These are phyloP conservation scores for Candida sanyiensis DNA, from an alignment of 805 yeast species.

Conservation along the genomic window DNA sequence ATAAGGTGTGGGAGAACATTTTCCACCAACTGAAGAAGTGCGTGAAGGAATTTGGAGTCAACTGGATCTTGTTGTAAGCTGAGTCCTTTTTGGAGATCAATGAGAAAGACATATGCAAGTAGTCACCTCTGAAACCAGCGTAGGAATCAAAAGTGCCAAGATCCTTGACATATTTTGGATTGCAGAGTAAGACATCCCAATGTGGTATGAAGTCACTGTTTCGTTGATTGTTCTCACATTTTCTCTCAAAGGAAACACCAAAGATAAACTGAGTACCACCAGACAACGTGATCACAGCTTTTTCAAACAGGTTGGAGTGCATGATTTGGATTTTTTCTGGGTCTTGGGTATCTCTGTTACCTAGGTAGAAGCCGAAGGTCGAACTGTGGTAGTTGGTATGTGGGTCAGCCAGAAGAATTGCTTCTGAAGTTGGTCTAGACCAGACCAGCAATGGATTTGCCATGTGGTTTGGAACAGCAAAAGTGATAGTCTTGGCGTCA, in stretches of 20 bases:
- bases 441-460: constrained; percentile 50
- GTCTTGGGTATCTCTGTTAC: constrained; percentile 20
- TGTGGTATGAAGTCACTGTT: constrained; percentile 51
- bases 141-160: constrained; percentile 67
- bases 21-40: constrained; percentile 85
- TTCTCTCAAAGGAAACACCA: constrained; percentile 54
- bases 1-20: constrained; percentile 75
- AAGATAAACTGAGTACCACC: constrained; percentile 57
- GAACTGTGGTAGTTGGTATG: constrained; percentile 37
- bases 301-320: constrained; percentile 35
- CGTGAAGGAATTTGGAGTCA: constrained; percentile 61
- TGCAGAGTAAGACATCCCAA: constrained; percentile 48
- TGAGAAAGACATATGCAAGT: constrained; percentile 63
- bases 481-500: constrained; percentile 52
- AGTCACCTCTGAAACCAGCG: constrained; percentile 73
- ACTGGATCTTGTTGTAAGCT: constrained; percentile 67
- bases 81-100: constrained; percentile 36
- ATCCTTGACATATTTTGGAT: constrained; percentile 49
- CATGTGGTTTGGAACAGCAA: constrained; percentile 73
- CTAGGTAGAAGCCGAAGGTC: constrained; percentile 44
- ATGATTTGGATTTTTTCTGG: constrained; percentile 19
- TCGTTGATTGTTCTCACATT: constrained; percentile 29
- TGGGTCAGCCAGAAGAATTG: constrained; percentile 43
- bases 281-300: constrained; percentile 48
- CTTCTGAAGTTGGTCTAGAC: constrained; percentile 43